Evolutionary conservation across 1,284 basidiomycete species (phyloP).

Genomic region (Athelia sp.): DNA sequence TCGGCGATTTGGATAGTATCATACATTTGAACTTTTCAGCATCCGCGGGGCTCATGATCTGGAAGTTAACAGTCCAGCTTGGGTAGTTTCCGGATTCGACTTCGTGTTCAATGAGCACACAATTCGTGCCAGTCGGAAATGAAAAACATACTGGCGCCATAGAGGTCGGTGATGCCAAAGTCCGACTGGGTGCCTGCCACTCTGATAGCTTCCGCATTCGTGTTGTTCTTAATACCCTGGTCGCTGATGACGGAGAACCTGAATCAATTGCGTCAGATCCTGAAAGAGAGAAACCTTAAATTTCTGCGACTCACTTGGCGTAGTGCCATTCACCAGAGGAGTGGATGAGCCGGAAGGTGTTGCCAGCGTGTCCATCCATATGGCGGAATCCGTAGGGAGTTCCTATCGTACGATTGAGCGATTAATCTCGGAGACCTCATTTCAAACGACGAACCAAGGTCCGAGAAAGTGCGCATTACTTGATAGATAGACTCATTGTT

Average conservation of each 20-base stretch:
- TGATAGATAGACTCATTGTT: too few species aligned
- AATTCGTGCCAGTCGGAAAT: too few species aligned
- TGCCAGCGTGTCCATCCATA: conserved; percentile 15
- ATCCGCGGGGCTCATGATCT: conserved; percentile 30
- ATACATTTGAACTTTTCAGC: conserved; percentile 22
- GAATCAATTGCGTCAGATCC: not conserved
- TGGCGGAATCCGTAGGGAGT: conserved; percentile 1
- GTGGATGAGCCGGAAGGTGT: conserved; percentile 12
- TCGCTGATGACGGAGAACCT: conserved; percentile 13
- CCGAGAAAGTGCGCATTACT: too few species aligned
- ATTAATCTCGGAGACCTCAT: too few species aligned
- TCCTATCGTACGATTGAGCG: too few species aligned
- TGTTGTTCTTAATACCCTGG: conserved; percentile 19
- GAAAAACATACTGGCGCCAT: conserved; percentile 18
- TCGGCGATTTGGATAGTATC: not conserved
- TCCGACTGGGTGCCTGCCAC: conserved; percentile 31
- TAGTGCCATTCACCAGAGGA: conserved; percentile 14
- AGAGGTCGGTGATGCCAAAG: conserved; percentile 30
- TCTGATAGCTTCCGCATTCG: conserved; percentile 27
- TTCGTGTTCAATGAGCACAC: too few species aligned
- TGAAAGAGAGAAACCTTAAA: not conserved
- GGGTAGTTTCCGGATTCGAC: conserved; percentile 28
- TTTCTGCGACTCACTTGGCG: conserved; percentile 12
- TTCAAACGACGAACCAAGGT: too few species aligned
- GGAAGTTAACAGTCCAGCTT: conserved; percentile 28